Evolutionary conservation across 139 green algal genomes (phyloP), one percentile per base, ranked within the genome.

Genomic region (Pycnococcus provasolii): DNA sequence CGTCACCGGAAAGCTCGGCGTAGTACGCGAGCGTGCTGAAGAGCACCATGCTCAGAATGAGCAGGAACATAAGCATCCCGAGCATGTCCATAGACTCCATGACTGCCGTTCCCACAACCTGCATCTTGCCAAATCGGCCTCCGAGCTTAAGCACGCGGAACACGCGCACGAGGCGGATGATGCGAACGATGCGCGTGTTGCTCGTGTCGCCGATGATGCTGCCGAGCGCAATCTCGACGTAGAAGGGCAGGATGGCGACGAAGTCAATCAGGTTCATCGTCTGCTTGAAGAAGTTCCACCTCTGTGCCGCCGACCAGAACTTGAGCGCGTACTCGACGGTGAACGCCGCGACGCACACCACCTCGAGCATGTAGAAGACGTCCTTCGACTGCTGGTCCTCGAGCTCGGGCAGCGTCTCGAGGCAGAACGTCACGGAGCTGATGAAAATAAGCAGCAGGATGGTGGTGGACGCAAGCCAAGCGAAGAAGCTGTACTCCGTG

Each of bases 11-110:
- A 26, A 26, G 26, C 62, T 82, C 77, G 3, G 77, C 69, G 59
- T 73, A 78, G 54, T 82, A 82, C 15, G 79, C 55, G 45, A 82
- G 52, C 13, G 57, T 69, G 52, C 41, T 67, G 68, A 68, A 82
- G 37, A 79, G 41, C 4, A 79, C 46, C 13, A 71, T 64, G 64
- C 53, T 42, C 44, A 82, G 40, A 11, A 68, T 6, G 48, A 77
- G 41, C 7, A 79, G 55, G 64, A 77, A 77, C 6, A 68, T 15
- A 2, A 79, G 60, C 59, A 79, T 74, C 60, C 41, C n/a, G n/a
- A 82, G 55, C 51, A 71, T 60, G 43, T 78, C 57, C 3, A 46
- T 45, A 9, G 51, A 73, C 53, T 71, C 53, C 40, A 45, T 9
- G 57, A 82, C 62, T 47, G 67, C 58, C 13, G 55, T 45, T 26